Evolutionary conservation across 202 grass and related monocot species (phyloP).

Genomic region (Schoenoplectus triqueter): DNA sequence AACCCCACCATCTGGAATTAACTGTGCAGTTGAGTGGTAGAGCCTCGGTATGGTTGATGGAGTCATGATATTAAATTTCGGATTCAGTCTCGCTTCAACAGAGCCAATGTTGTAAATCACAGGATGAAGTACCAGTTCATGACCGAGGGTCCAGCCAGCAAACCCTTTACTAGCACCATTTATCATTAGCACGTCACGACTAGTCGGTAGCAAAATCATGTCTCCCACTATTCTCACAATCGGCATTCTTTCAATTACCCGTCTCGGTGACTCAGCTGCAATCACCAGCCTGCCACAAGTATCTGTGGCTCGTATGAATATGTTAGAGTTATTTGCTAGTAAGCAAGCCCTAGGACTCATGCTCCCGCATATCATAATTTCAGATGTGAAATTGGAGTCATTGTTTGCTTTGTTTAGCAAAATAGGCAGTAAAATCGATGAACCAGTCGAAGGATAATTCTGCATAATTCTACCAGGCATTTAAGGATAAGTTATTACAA

Average conservation of each 20-base stretch:
- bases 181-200: conserved; percentile 58
- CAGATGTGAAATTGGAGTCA: conserved; percentile 32
- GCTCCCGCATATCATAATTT: conserved; percentile 69
- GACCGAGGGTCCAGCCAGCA: conserved; percentile 56
- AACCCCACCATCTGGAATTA: conserved; percentile 46
- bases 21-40: conserved; percentile 43
- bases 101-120: conserved; percentile 47
- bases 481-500: conserved; percentile 53
- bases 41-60: conserved; percentile 30
- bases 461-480: conserved; percentile 52
- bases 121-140: conserved; percentile 53
- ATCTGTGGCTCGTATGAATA: conserved; percentile 45
- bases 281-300: conserved; percentile 65
- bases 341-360: conserved; percentile 43
- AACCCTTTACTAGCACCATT: conserved; percentile 60
- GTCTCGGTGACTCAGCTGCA: conserved; percentile 47
- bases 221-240: conserved; percentile 61
- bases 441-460: conserved; percentile 78
- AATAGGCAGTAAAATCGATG: conserved; percentile 66
- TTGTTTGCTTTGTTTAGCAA: conserved; percentile 43
- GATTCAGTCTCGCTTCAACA: neutral
- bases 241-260: conserved; percentile 66
- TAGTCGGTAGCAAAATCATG: conserved; percentile 66
- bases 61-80: conserved; percentile 39
- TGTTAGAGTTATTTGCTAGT: conserved; percentile 39